These are phyloP conservation scores for Fallopia convolvulus DNA, from an alignment of 148 eudicot genomes.

Conservation along the genomic window DNA sequence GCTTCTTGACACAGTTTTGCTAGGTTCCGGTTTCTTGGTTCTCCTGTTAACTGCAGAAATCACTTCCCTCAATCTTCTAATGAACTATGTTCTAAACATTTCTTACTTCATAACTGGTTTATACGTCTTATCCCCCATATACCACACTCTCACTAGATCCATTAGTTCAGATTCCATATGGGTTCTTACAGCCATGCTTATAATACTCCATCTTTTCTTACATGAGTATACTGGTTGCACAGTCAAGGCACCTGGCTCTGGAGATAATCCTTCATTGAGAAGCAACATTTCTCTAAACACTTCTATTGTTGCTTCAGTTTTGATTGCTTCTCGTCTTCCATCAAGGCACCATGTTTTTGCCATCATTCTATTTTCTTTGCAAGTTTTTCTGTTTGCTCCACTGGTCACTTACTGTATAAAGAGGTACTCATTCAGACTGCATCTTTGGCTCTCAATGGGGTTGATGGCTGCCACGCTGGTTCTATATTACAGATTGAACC, in stretches of 20 bases:
- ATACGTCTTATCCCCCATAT: slow-evolving; percentile 77
- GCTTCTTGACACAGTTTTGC: slow-evolving; percentile 59
- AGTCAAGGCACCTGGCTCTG: slow-evolving; percentile 53
- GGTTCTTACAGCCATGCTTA: slow-evolving; percentile 65
- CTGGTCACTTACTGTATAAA: slow-evolving; percentile 64
- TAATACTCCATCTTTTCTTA: slow-evolving; percentile 77
- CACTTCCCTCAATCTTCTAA: slow-evolving; percentile 40
- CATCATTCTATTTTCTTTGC: slow-evolving; percentile 71
- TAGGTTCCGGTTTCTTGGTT: slow-evolving; percentile 62
- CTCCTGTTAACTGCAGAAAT: slow-evolving; percentile 60
- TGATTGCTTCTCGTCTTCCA: slow-evolving; percentile 93
- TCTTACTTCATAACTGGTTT: slow-evolving; percentile 71
- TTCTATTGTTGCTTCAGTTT: slow-evolving; percentile 89
- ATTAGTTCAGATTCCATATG: slow-evolving; percentile 87
- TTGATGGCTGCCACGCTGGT: slow-evolving; percentile 54
- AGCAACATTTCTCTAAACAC: slow-evolving; percentile 79
- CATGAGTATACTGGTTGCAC: slow-evolving; percentile 89
- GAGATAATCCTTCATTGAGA: slow-evolving; percentile 46
- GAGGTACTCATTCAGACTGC: slow-evolving; percentile 64
- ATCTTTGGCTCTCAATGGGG: slow-evolving; percentile 55
- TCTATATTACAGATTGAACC: slow-evolving; percentile 44
- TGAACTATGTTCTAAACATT: slow-evolving; percentile 49
- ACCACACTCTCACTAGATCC: slow-evolving; percentile 85
- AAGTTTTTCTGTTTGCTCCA: slow-evolving; percentile 89
- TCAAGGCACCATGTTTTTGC: slow-evolving; percentile 88